phyloP scores from a whole-genome alignment of 306 rosid genomes.

The Malus asiatica region DNA sequence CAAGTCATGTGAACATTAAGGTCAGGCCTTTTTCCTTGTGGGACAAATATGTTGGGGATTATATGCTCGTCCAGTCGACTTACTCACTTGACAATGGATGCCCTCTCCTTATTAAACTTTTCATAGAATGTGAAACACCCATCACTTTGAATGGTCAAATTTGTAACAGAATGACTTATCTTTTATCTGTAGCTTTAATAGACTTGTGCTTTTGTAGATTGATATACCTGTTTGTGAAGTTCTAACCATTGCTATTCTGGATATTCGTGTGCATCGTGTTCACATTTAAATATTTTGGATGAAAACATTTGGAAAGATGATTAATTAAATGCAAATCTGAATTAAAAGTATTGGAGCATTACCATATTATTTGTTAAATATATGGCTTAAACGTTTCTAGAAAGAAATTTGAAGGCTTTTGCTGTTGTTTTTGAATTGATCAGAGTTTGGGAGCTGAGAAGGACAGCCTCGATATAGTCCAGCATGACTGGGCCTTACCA shows the following conservation, averaged over 20 bases:
- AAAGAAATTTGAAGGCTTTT: background rate
- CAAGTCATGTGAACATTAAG: background rate
- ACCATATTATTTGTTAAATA: background rate
- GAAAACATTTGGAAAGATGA: background rate
- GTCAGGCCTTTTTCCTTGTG: background rate
- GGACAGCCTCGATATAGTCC: conserved; percentile 94
- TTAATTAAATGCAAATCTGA: background rate
- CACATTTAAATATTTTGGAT: background rate
- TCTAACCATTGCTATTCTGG: background rate
- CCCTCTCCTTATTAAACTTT: background rate
- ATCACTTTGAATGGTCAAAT: background rate
- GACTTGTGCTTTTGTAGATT: background rate
- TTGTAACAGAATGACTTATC: background rate
- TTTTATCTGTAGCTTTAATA: background rate
- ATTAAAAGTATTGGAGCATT: background rate
- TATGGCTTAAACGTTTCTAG: background rate
- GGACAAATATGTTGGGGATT: background rate
- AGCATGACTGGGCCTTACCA: conserved; percentile 88
- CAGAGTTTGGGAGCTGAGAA: conserved; percentile 93
- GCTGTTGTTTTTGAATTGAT: background rate
- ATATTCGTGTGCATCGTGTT: background rate
- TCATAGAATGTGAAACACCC: background rate
- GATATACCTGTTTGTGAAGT: background rate
- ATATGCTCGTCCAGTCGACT: background rate
- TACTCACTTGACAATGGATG: background rate